phyloP scores from a whole-genome alignment of 371 early-diverging fungal species.

The Rhizomucor miehei region DNA sequence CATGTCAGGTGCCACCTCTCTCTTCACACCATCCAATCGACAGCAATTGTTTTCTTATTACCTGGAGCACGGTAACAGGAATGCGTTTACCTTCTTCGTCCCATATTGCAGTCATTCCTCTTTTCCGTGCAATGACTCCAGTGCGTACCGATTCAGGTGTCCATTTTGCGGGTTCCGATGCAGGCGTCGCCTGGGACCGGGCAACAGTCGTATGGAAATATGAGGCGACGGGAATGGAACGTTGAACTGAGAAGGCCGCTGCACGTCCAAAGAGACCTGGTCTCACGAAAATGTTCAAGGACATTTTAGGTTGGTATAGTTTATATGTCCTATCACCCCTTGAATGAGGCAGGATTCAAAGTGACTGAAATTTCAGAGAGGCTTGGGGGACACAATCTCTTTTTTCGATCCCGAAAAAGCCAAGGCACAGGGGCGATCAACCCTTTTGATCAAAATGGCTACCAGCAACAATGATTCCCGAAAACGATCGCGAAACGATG shows the following conservation, averaged over 20 bases:
- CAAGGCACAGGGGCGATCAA: background rate
- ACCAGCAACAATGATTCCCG: slow-evolving; percentile 4
- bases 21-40: background rate
- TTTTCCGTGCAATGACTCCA: slow-evolving; percentile 88
- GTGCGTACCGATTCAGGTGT: slow-evolving; percentile 51
- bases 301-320: slow-evolving; percentile 12
- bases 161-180: slow-evolving; percentile 21
- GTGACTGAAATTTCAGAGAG: no score
- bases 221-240: slow-evolving; percentile 17
- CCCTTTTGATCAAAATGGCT: slow-evolving; percentile 11
- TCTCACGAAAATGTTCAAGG: slow-evolving; percentile 11
- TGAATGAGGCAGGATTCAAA: no score
- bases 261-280: slow-evolving; percentile 12
- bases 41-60: slow-evolving; percentile 27
- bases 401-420: slow-evolving; percentile 1
- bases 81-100: slow-evolving; percentile 89
- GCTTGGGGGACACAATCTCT: no score
- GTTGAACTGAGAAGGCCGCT: slow-evolving; percentile 8
- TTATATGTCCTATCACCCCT: no score
- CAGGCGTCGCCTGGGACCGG: slow-evolving; percentile 20
- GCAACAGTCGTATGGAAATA: slow-evolving; percentile 27
- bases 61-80: slow-evolving; percentile 93
- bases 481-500: slow-evolving; percentile 16
- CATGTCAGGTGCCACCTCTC: background rate
- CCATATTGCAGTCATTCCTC: slow-evolving; percentile 95